Evolutionary conservation across 495 filamentous ascomycete species (phyloP).

Genomic region (Aspergillus conjunctus): DNA sequence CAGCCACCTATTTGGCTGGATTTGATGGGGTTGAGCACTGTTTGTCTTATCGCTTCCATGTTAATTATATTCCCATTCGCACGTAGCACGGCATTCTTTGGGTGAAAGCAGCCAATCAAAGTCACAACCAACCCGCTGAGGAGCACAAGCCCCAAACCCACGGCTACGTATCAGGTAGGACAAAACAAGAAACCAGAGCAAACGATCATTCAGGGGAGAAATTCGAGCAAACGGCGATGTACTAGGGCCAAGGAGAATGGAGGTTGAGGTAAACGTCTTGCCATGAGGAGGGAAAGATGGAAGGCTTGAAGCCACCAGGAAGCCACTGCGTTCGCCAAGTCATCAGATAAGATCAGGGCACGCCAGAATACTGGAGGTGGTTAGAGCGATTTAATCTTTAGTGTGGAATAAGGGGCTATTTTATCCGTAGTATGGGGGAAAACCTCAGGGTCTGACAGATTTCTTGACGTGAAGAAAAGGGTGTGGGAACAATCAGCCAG

Average conservation of each 20-base stretch:
- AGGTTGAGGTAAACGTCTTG: not conserved
- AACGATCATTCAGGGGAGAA: not conserved
- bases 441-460: slow-evolving; percentile 1
- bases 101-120: not conserved
- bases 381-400: slow-evolving; percentile 1
- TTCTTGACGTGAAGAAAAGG: not conserved
- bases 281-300: not conserved
- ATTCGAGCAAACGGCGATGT: not conserved
- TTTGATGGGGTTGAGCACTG: not conserved
- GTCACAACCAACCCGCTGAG: not conserved
- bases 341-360: slow-evolving; percentile 19
- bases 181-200: not conserved
- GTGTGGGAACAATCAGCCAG: not conserved
- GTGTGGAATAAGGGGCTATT: not conserved
- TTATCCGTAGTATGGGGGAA: not conserved
- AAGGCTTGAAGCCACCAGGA: slow-evolving; percentile 9
- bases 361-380: slow-evolving; percentile 1
- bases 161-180: not conserved
- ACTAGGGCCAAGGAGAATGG: not conserved
- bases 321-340: slow-evolving; percentile 17
- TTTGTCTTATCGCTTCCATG: not conserved
- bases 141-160: not conserved
- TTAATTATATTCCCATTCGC: not conserved
- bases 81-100: not conserved
- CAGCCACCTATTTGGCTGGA: not conserved